Evolutionary conservation across 208 protist genomes (phyloP), one percentile per base, ranked within the genome.

Genomic region (Angomonas ambiguus): DNA sequence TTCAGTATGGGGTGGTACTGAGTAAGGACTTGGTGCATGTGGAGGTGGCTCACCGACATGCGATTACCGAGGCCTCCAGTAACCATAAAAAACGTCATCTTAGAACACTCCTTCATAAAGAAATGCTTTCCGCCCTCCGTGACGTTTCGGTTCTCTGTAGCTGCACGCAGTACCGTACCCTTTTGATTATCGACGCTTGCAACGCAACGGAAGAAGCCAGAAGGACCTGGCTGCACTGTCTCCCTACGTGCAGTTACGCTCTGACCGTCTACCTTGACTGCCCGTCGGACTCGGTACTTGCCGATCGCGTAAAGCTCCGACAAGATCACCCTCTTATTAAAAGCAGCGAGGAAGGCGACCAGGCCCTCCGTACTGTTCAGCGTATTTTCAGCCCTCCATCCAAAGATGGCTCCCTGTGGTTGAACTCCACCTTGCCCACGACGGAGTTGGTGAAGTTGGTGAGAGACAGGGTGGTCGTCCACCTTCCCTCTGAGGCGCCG

Each of bases 151-250:
- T 31, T 16, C 73, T 67, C 30, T 69, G 42, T 31, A 49, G 53
- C 1, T 62, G 64, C 45, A 41, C 25, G 13, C 25, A 34, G 38
- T 33, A 51, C 45, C 20, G 55, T 24, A 84, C 72, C 2, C 57
- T 93, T 24, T 62, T 96, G 8, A 56, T 96, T 6, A 57, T 92
- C 4, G 90, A 96, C 58, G 90, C 83, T n/a, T 96, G 90, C 61
- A 80, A 96, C 53, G 79, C 76, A 0, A 85, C 82, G 1, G 61
- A 18, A 22, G 74, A 62, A 32, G 79, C 71, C 31, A 79, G 85
- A 28, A 57, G 42, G 18, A 66, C 67, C 34, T 83, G 76, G 80
- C 73, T 1, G 34, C 57, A 5, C 70, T 63, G 35, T 42, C n/a
- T 53, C 20, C 18, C n/a, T 28, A 8, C 53, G 25, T 31, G 13